These are phyloP conservation scores for Linnemannia exigua DNA, from an alignment of 192 early-diverging fungal genomes.

Conservation along the genomic window DNA sequence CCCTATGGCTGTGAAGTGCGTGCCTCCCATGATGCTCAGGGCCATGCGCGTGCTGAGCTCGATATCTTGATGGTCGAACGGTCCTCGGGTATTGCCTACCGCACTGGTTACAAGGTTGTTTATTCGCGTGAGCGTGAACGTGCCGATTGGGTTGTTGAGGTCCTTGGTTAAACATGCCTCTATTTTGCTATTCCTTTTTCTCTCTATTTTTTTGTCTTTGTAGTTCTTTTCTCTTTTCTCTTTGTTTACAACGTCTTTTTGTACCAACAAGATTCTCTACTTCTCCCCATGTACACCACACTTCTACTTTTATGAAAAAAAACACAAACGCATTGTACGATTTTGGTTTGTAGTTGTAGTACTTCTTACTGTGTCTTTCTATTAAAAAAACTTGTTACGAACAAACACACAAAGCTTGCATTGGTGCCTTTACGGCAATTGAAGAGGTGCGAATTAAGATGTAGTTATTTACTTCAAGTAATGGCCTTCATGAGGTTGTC, in stretches of 20 bases:
- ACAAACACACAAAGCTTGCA: no score
- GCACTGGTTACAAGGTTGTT: slow-evolving; percentile 46
- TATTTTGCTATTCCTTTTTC: no score
- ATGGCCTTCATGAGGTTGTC: no score
- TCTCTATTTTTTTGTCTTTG: not conserved
- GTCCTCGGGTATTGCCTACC: slow-evolving; percentile 36
- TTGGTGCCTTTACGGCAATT: no score
- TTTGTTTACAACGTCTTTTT: slow-evolving; percentile 3
- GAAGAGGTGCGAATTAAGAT: no score
- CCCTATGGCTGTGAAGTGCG: slow-evolving; percentile 50
- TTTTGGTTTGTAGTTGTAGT: slow-evolving; percentile 11
- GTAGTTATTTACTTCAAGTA: no score
- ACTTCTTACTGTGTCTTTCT: slow-evolving; percentile 1
- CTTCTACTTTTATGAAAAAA: slow-evolving; percentile 3
- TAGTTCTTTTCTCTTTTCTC: not conserved
- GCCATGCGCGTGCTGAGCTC: slow-evolving; percentile 44
- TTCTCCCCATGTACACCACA: slow-evolving; percentile 1
- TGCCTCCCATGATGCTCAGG: slow-evolving; percentile 26
- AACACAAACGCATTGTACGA: slow-evolving; percentile 1
- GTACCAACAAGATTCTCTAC: not conserved
- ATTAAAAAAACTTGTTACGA: slow-evolving; percentile 8
- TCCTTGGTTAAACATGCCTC: slow-evolving; percentile 32
- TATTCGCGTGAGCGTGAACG: slow-evolving; percentile 48
- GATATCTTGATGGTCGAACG: slow-evolving; percentile 55
- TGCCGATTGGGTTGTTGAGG: slow-evolving; percentile 42